phyloP scores from a whole-genome alignment of 2,329 filamentous ascomycete species.

The Pyrenophora teres region DNA sequence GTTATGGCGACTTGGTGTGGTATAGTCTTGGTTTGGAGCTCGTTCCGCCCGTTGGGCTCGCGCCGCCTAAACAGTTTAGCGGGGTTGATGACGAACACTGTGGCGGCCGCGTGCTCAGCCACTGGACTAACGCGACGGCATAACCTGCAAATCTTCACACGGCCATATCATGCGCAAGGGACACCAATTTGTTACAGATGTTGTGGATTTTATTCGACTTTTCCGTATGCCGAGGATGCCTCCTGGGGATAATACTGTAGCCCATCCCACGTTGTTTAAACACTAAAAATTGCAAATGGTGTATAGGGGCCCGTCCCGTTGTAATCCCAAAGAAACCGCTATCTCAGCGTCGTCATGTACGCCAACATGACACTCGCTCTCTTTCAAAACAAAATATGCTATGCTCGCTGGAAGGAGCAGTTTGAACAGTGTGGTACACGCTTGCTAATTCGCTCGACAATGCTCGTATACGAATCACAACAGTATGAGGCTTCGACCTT shows the following conservation, averaged over 20 bases:
- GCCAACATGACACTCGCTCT: neutral
- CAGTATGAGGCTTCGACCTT: slow-evolving; percentile 16
- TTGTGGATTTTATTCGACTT: slow-evolving; percentile 12
- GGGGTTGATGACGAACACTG: slow-evolving; percentile 25
- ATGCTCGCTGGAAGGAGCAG: slow-evolving; percentile 3
- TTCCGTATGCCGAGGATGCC: slow-evolving; percentile 16
- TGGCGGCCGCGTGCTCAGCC: slow-evolving; percentile 21
- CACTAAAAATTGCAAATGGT: slow-evolving; percentile 28
- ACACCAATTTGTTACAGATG: neutral
- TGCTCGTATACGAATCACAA: slow-evolving; percentile 10
- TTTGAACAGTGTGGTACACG: slow-evolving; percentile 11
- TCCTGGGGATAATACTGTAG: slow-evolving; percentile 6
- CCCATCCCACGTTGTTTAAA: slow-evolving; percentile 28
- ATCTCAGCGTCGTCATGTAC: neutral
- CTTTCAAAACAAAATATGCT: slow-evolving; percentile 1
- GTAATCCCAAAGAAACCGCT: slow-evolving; percentile 10
- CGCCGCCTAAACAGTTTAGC: slow-evolving; percentile 11
- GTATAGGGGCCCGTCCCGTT: slow-evolving; percentile 23
- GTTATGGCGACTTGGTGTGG: slow-evolving; percentile 15
- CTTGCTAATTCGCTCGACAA: slow-evolving; percentile 18
- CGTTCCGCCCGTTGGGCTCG: slow-evolving; percentile 7
- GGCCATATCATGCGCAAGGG: neutral
- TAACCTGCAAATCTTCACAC: neutral
- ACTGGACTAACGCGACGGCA: slow-evolving; percentile 2
- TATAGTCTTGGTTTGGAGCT: slow-evolving; percentile 29